These are phyloP conservation scores for Datura wrightii DNA, from an alignment of 257 asterid species.

Conservation along the genomic window DNA sequence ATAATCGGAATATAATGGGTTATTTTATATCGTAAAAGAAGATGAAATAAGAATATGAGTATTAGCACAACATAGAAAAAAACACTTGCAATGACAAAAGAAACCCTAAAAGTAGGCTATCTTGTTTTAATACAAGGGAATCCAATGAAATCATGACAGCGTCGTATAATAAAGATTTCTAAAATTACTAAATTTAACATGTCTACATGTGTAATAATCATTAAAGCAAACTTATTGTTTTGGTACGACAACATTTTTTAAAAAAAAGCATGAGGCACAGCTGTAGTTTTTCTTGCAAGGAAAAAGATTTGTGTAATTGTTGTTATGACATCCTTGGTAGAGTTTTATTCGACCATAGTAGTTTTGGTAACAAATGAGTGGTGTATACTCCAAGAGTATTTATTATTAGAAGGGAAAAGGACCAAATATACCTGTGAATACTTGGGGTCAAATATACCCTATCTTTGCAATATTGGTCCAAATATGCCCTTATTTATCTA, in stretches of 20 bases:
- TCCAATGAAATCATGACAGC: neutral
- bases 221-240: neutral
- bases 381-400: neutral
- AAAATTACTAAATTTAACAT: neutral
- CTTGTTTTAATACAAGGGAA: neutral
- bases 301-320: neutral
- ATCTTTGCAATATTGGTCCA: neutral
- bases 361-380: neutral
- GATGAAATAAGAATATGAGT: neutral
- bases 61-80: neutral
- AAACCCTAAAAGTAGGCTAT: neutral
- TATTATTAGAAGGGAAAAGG: neutral
- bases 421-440: neutral
- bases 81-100: neutral
- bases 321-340: neutral
- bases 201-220: neutral
- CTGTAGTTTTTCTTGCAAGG: neutral
- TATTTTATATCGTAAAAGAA: neutral
- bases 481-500: neutral
- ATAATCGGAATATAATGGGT: neutral
- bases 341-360: neutral
- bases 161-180: neutral
- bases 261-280: neutral
- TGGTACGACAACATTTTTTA: neutral
- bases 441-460: neutral